Evolutionary conservation across 2,329 filamentous ascomycete genomes (phyloP), one percentile per base, ranked within the genome.

Genomic region (Penicillium thymicola): DNA sequence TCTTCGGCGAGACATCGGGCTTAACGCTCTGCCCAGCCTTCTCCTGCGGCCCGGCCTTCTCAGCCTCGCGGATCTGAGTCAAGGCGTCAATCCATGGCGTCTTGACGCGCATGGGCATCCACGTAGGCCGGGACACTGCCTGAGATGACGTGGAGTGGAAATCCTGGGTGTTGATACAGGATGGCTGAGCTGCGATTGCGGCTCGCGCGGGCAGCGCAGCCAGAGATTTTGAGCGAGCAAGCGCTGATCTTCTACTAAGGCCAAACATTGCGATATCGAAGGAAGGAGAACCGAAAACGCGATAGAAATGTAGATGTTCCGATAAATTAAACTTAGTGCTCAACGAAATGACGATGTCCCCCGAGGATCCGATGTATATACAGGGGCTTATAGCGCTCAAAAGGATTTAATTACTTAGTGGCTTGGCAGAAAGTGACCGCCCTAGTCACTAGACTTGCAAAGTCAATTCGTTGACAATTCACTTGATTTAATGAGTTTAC

Each of bases 81-180:
- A 88, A 75, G 0, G 87, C 87, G 63, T 89, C 84, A 40, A 89
- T 81, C 84, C 86, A 89, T 28, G 87, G 86, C n/a, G 81, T 86
- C 58, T 83, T 82, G 8, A 86, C 82, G 43, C 84, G 77, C 74
- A 82, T 82, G 18, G 80, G 79, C 47, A 83, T 84, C 74, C 74
- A 76, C 16, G 69, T 72, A 8, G 72, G 71, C 27, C 66, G 66
- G 40, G 63, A 69, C 6, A 60, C 70, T 13, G 62, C 64, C 45
- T 65, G 65, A 23, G 54, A 49, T 14, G 59, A 61, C 30, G 67
- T 71, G 32, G 64, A 59, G 51, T 73, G 70, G 40, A 75, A 71
- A 14, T 68, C 59, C 44, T 59, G 43, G 21, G 34, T 45, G 40
- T 52, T 52, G 38, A 55, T 56, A 41, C 55, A 60, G 21, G 45